Evolutionary conservation across 352 stramenopile genomes (phyloP).

Genomic region (Phytophthora megakarya): DNA sequence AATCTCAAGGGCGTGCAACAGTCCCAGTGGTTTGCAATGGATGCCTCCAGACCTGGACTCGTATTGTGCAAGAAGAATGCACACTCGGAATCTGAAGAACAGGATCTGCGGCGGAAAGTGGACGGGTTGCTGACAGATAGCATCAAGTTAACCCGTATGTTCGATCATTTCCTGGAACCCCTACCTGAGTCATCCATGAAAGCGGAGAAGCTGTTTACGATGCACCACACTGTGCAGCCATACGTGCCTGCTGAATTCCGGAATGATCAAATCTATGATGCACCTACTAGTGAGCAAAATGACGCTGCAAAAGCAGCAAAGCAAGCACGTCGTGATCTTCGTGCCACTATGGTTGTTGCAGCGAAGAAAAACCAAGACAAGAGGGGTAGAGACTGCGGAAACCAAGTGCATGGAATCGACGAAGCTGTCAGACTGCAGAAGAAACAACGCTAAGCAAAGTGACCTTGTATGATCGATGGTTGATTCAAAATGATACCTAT

Average conservation of each 20-base stretch:
- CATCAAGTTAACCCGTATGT: not conserved
- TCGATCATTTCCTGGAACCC: not conserved
- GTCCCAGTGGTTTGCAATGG: conserved; percentile 16
- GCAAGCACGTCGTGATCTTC: not conserved
- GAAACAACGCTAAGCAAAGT: no score
- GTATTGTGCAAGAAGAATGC: not conserved
- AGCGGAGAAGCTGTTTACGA: not conserved
- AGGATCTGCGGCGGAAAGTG: not conserved
- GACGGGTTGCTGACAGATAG: conserved; percentile 3
- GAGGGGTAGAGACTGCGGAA: no score
- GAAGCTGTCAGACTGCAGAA: no score
- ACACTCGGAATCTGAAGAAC: not conserved
- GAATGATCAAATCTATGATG: conserved; percentile 8
- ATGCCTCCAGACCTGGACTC: not conserved
- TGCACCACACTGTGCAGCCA: conserved; percentile 10
- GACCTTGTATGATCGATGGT: no score
- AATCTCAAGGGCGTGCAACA: conserved; percentile 1
- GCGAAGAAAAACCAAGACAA: no score
- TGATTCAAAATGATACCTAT: no score
- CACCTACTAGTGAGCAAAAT: not conserved
- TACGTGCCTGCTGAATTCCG: conserved; percentile 21
- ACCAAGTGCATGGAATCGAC: no score
- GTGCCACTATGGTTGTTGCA: no score
- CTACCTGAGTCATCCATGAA: not conserved
- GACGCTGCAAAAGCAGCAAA: conserved; percentile 6